Conservation (phyloP, 2,329 filamentous ascomycete species). For the Ceratocystis harringtonii region DNA sequence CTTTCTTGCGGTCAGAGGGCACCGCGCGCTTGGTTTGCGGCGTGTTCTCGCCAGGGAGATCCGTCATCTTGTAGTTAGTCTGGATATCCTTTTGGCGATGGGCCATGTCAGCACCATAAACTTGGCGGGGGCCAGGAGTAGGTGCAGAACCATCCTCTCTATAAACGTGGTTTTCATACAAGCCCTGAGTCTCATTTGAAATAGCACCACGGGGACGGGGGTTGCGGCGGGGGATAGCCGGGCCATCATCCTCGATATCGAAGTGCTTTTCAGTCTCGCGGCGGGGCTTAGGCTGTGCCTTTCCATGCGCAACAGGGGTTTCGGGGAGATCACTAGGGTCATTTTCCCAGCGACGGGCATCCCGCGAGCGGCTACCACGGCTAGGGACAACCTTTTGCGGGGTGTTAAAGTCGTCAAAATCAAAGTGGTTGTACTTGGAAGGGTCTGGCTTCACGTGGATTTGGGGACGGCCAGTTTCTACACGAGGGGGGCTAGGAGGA, state of each 20-base stretch:
- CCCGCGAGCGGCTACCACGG: constrained; percentile 47
- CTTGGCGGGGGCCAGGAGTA: constrained; percentile 25
- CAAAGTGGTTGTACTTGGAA: constrained; percentile 16
- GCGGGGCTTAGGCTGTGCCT: constrained; percentile 49
- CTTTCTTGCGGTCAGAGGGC: constrained; percentile 49
- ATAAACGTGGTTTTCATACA: constrained; percentile 57
- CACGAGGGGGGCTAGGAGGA: constrained; percentile 46
- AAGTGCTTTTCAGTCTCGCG: constrained; percentile 74
- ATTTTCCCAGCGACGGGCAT: constrained; percentile 66
- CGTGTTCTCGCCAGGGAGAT: constrained; percentile 42
- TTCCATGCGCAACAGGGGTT: constrained; percentile 38
- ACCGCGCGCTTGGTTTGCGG: constrained; percentile 31
- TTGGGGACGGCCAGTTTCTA: constrained; percentile 21
- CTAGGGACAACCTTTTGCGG: constrained; percentile 54
- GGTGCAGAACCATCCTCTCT: constrained; percentile 37
- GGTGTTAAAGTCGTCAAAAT: constrained; percentile 72
- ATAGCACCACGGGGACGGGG: constrained; percentile 51
- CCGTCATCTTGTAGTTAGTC: constrained; percentile 60
- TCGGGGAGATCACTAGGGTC: constrained; percentile 37
- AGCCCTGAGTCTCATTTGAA: constrained; percentile 37
- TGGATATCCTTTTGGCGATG: constrained; percentile 44
- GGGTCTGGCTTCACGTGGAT: constrained; percentile 13
- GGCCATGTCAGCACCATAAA: constrained; percentile 19
- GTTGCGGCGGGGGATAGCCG: constrained; percentile 30
- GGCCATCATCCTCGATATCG: constrained; percentile 56